These are phyloP conservation scores for Clavariopsis aquatica DNA, from an alignment of 495 filamentous ascomycete species.

Conservation along the genomic window DNA sequence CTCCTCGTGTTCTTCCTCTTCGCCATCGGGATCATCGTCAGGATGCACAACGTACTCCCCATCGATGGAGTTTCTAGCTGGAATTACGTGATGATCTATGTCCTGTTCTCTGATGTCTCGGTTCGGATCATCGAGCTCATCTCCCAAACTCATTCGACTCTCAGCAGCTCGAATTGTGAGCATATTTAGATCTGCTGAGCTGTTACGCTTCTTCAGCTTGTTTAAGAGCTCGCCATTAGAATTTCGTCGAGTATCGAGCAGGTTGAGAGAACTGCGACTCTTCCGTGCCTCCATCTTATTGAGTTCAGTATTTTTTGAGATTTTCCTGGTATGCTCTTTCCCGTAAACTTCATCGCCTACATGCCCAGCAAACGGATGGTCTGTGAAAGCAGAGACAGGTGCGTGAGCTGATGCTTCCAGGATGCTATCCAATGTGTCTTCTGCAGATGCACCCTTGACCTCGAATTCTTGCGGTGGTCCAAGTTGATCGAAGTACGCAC, in stretches of 20 bases:
- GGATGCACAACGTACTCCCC: constrained; percentile 3
- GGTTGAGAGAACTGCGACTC: constrained; percentile 38
- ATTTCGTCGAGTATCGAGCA: constrained; percentile 33
- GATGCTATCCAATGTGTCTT: constrained; percentile 87
- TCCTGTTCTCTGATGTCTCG: constrained; percentile 9
- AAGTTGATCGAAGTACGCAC: constrained; percentile 82
- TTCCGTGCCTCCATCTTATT: constrained; percentile 33
- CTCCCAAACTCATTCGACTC: constrained; percentile 33
- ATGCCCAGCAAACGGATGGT: constrained; percentile 82
- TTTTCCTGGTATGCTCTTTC: constrained; percentile 32
- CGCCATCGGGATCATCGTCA: constrained; percentile 13
- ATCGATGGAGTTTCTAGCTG: constrained; percentile 10
- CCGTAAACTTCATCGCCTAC: constrained; percentile 42
- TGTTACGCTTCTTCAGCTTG: constrained; percentile 43
- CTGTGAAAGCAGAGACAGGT: constrained; percentile 91
- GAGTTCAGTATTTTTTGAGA: constrained; percentile 16
- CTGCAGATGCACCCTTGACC: constrained; percentile 77
- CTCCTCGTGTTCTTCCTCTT: constrained; percentile 27
- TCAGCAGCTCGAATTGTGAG: constrained; percentile 29
- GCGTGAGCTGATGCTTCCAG: constrained; percentile 91
- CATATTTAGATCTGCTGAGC: constrained; percentile 38
- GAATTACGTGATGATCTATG: constrained; percentile 7
- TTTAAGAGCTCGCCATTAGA: constrained; percentile 40
- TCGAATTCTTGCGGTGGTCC: constrained; percentile 61
- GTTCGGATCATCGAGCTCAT: constrained; percentile 26